Base-by-base conservation (phyloP, 768 basidiomycete genomes). In the Trametes cingulata region DNA sequence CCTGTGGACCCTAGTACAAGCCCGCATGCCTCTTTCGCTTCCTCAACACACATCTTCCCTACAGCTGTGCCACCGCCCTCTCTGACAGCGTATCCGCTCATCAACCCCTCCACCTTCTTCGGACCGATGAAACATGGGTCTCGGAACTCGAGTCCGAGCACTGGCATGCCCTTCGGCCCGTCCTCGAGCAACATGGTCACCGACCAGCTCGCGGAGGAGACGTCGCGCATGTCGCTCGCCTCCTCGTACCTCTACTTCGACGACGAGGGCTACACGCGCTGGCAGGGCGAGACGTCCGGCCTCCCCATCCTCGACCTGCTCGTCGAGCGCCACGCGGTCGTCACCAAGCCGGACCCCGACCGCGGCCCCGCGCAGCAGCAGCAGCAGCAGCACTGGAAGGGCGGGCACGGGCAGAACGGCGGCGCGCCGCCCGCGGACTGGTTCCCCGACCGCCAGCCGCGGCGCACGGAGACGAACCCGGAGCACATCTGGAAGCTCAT, bases 251-350 rank as follows among this genome's bases (percentile, higher is more conserved):
- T 93, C 35, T 93, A 93, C 70, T 85, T 90, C 60, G 91, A 93
- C 63, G 91, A 93, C 68, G 90, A 93, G 70, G 91, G 91, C 2
- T 90, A 87, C 69, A 90, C 91, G 0, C 77, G 91, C 57, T 93
- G 91, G 91, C 91, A 93, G 75, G 94, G 95, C 29, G 93, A 95
- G 68, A 93, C 93, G 0, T 95, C 93, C 3, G 94, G 95, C 24
- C 82, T 96, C 0, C 95, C 95, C 6, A 82, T 96, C 4, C 82
- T 95, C 25, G 91, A 95, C 71, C 75, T 93, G 8, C 77, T 97
- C 25, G 83, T 92, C 27, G 92, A 93, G 69, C 81, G 85, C 36
- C 86, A 88, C 64, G 74, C 78, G 6, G 73, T 76, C 10, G 68
- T 75, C 13, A 63, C 67, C 58, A 76, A 75, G 71, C 54, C 65